Evolutionary conservation across 257 asterid species (phyloP), one percentile per base, ranked within the genome.

Genomic region (Salvia rosmarinus): DNA sequence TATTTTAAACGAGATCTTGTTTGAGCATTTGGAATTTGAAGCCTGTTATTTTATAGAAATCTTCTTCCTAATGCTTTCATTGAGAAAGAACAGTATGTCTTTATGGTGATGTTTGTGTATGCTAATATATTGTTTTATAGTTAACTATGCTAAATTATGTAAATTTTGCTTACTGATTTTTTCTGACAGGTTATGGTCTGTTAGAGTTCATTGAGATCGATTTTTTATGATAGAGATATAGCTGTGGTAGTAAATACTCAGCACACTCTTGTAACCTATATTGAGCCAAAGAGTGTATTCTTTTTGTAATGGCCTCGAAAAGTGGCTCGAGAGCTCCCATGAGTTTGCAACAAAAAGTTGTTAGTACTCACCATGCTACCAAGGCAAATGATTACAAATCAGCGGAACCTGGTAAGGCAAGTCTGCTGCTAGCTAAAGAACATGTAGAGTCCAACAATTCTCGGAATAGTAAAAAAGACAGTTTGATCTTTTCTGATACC

Each of bases 261-360:
- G 54, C 62, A 3, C 39, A 55, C 44, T 68, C 54, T 19, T 75
- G 56, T 39, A 68, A 61, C 73, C 7, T 74, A 39, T 12, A 47
- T 56, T 75, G n/a, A 59, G 52, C 40, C 40, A 14, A 16, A 64
- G 62, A 54, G 55, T 60, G 60, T 46, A n/a, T 50, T 69, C 14
- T 20, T 19, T 68, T 43, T 42, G 34, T 21, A 8, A 88, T 88
- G 96, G 90, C 96, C 75, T 77, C 92, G 40, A 84, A 85, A 71
- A 80, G 82, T 78, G 81, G 72, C 68, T 46, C 73, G 4, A 83
- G 79, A 77, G 70, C 76, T 71, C 82, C 86, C 14, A 10, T 35
- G 58, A 88, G 56, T 54, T 79, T 67, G 75, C 86, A 72, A 30
- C 79, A 57, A 39, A 79, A 78, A 58, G 34, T 67, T 40, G 55